These are phyloP conservation scores for Hemisphaericaspora subhashii DNA, from an alignment of 1,139 yeast genomes.

Conservation along the genomic window DNA sequence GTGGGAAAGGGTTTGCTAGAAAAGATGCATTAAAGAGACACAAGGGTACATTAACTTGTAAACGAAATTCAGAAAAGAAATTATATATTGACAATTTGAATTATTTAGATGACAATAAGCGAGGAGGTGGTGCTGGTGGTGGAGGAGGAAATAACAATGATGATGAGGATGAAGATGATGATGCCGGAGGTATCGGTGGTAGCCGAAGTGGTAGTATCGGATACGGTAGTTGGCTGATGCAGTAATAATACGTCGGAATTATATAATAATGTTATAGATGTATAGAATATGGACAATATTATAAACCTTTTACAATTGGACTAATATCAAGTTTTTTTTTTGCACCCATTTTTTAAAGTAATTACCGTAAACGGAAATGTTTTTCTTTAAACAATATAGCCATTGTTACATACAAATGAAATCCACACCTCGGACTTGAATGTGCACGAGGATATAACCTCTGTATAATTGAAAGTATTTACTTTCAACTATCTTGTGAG, in stretches of 20 bases:
- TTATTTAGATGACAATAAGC: conserved; percentile 17
- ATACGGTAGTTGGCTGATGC: background rate
- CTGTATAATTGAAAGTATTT: too few species aligned
- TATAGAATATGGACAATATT: background rate
- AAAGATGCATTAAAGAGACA: conserved; percentile 79
- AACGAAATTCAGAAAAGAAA: conserved; percentile 58
- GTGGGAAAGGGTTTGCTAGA: conserved; percentile 82
- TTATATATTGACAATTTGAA: conserved; percentile 38
- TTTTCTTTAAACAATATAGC: too few species aligned
- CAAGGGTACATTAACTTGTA: conserved; percentile 70
- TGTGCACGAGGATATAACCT: too few species aligned
- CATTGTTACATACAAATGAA: too few species aligned
- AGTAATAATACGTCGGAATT: background rate
- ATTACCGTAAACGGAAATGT: too few species aligned
- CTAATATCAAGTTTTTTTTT: too few species aligned
- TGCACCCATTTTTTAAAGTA: too few species aligned
- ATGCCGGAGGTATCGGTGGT: conserved; percentile 1
- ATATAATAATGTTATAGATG: background rate
- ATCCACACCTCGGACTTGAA: too few species aligned
- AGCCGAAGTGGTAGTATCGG: background rate
- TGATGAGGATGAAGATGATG: too few species aligned
- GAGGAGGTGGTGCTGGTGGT: conserved; percentile 4
- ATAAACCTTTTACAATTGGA: too few species aligned
- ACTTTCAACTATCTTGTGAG: too few species aligned
- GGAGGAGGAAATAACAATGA: conserved; percentile 1